These are phyloP conservation scores for Colletotrichum truncatum DNA, from an alignment of 2,329 filamentous ascomycete species.

Conservation along the genomic window DNA sequence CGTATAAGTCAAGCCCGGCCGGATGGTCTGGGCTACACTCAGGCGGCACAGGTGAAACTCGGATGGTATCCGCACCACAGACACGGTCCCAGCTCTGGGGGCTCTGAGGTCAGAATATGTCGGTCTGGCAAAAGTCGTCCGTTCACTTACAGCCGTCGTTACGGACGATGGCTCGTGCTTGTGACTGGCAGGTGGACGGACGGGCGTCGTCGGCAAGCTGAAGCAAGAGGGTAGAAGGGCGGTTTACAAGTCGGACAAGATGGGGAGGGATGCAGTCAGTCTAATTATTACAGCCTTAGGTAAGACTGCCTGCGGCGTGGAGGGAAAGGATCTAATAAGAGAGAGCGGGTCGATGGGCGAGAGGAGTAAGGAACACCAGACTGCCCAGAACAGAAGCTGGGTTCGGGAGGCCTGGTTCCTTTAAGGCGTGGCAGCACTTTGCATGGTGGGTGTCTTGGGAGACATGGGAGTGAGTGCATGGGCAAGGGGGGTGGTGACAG, in stretches of 20 bases:
- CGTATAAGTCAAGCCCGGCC: slow-evolving; percentile 24
- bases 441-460: slow-evolving; percentile 18
- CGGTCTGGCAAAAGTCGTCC: slow-evolving; percentile 12
- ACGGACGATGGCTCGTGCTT: slow-evolving; percentile 18
- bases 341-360: slow-evolving; percentile 6
- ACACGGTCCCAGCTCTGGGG: slow-evolving; percentile 19
- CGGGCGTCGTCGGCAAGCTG: neutral
- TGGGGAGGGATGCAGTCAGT: slow-evolving; percentile 7
- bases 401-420: slow-evolving; percentile 29
- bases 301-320: neutral
- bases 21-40: slow-evolving; percentile 12
- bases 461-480: slow-evolving; percentile 18
- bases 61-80: slow-evolving; percentile 12
- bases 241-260: neutral
- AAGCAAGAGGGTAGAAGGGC: neutral
- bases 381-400: slow-evolving; percentile 20
- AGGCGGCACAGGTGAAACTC: slow-evolving; percentile 25
- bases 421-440: slow-evolving; percentile 22
- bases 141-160: slow-evolving; percentile 21
- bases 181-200: slow-evolving; percentile 18
- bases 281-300: slow-evolving; percentile 6
- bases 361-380: slow-evolving; percentile 9
- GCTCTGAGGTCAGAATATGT: neutral
- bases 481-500: slow-evolving; percentile 8
- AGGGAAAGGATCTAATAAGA: neutral